Evolutionary conservation across 768 basidiomycete genomes (phyloP).

Genomic region (Psilocybe cyanescens): DNA sequence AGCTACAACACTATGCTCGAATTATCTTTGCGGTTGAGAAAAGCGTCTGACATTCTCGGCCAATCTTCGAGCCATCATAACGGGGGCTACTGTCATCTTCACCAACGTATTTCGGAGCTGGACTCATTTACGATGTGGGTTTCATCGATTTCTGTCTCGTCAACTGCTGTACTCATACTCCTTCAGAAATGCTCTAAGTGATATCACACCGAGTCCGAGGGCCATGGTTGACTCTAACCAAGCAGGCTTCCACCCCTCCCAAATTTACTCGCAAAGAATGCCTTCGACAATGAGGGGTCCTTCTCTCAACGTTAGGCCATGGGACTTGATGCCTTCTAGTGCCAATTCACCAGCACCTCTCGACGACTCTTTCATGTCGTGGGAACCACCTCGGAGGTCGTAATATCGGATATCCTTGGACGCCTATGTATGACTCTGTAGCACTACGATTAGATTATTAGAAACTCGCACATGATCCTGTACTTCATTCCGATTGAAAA

Average conservation of each 20-base stretch:
- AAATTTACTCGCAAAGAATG: constrained; percentile 20
- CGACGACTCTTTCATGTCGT: constrained; percentile 66
- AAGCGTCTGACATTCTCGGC: constrained; percentile 56
- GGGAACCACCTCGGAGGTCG: constrained; percentile 51
- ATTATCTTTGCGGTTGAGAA: constrained; percentile 65
- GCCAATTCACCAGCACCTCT: constrained; percentile 37
- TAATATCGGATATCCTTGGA: constrained; percentile 10
- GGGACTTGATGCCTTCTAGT: constrained; percentile 31
- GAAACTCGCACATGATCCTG: constrained; percentile 1
- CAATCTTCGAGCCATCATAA: constrained; percentile 46
- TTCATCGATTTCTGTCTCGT: neutral
- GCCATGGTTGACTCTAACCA: constrained; percentile 13
- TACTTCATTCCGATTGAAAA: neutral
- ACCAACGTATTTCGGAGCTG: constrained; percentile 42
- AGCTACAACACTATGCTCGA: constrained; percentile 66
- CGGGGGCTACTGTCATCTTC: constrained; percentile 38
- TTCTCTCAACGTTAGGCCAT: constrained; percentile 30
- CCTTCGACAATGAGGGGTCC: constrained; percentile 12
- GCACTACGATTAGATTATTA: constrained; percentile 5
- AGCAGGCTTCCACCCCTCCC: constrained; percentile 13
- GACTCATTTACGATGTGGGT: constrained; percentile 55
- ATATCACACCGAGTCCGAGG: constrained; percentile 32
- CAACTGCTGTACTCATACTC: neutral
- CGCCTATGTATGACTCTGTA: neutral
- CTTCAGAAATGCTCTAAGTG: constrained; percentile 45